These are phyloP conservation scores for Solanum chiquidenum DNA, from an alignment of 257 asterid species.

Conservation along the genomic window DNA sequence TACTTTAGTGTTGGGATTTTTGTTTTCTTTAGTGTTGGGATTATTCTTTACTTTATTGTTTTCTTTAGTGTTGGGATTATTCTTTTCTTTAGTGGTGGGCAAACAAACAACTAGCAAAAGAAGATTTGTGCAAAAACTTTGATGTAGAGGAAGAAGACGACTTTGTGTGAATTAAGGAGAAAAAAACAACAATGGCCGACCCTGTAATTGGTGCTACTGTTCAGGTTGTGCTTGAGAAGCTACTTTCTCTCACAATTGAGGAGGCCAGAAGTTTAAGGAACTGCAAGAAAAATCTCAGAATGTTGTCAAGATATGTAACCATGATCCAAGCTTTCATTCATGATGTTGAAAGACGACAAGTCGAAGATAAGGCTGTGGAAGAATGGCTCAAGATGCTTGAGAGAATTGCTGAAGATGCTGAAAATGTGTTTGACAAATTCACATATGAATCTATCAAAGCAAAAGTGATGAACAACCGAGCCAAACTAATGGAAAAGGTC, in stretches of 20 bases:
- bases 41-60: too few relatives aligned
- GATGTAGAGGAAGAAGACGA: neutral
- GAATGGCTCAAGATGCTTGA: slow-evolving; percentile 8
- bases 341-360: slow-evolving; percentile 1
- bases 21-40: too few relatives aligned
- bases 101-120: too few relatives aligned
- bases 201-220: neutral
- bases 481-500: too few relatives aligned
- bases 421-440: slow-evolving; percentile 8
- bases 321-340: neutral
- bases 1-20: too few relatives aligned
- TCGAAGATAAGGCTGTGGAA: neutral
- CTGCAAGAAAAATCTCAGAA: neutral
- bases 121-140: neutral
- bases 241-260: neutral
- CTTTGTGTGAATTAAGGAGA: neutral
- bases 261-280: neutral
- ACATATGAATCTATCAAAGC: neutral
- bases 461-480: neutral
- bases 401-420: slow-evolving; percentile 2
- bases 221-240: neutral
- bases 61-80: too few relatives aligned
- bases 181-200: neutral
- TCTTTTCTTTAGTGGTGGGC: too few relatives aligned
- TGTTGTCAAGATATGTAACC: neutral